Conservation (phyloP, 163 green algal species). For the Chlorella variabilis region DNA sequence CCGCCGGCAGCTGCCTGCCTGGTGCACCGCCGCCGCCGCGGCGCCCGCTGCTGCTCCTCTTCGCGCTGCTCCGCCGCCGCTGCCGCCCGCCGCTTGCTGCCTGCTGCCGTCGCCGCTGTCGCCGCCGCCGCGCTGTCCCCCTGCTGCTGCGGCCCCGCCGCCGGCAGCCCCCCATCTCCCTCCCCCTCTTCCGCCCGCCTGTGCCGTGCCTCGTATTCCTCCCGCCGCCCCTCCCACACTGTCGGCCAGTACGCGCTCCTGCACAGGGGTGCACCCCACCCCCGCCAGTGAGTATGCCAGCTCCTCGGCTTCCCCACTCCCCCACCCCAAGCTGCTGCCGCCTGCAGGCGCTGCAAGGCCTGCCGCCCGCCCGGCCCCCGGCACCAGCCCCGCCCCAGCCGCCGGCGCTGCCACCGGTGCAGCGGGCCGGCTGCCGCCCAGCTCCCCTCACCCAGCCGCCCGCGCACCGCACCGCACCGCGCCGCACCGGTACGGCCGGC, state of each 20-base stretch:
- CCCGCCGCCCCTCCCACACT: conserved; percentile 18
- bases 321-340: no score
- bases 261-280: no score
- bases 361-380: no score
- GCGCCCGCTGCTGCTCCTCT: not conserved
- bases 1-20: not conserved
- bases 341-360: no score
- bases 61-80: not conserved
- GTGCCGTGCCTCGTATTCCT: conserved; percentile 13
- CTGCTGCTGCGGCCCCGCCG: not conserved
- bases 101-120: not conserved
- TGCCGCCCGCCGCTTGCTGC: not conserved
- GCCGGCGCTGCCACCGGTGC: not conserved
- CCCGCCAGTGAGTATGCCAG: no score
- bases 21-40: not conserved
- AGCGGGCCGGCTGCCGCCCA: no score
- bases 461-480: no score
- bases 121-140: not conserved
- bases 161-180: no score
- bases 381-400: not conserved
- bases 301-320: no score
- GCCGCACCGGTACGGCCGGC: conserved; percentile 58
- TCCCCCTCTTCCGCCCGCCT: not conserved
- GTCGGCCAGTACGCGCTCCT: conserved; percentile 11
- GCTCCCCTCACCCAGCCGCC: no score